These are phyloP conservation scores for Debaryomyces subglobosus DNA, from an alignment of 1,139 yeast genomes.

Conservation along the genomic window DNA sequence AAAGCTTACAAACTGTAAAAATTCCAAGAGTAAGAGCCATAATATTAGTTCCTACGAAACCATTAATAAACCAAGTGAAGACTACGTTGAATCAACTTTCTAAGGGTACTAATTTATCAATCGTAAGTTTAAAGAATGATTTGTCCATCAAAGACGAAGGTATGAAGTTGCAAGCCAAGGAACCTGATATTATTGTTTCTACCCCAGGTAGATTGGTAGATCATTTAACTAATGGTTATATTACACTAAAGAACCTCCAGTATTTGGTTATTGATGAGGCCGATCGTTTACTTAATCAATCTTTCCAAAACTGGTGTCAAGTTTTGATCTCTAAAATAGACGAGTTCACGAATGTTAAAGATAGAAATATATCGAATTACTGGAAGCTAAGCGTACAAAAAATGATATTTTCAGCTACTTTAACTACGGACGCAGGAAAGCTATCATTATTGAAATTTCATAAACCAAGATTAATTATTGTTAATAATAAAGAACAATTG, in stretches of 20 bases:
- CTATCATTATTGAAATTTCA: conserved; percentile 68
- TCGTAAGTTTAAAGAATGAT: conserved; percentile 61
- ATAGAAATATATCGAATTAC: conserved; percentile 25
- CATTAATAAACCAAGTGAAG: conserved; percentile 81
- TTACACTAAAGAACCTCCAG: conserved; percentile 53
- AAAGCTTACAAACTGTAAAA: conserved; percentile 59
- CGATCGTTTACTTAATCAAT: conserved; percentile 85
- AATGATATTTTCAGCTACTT: conserved; percentile 87
- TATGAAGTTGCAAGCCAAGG: conserved; percentile 40
- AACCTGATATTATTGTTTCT: conserved; percentile 78
- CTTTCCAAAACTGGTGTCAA: conserved; percentile 91
- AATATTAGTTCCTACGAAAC: conserved; percentile 86
- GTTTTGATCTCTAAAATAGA: conserved; percentile 59
- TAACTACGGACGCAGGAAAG: conserved; percentile 91
- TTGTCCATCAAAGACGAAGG: conserved; percentile 71
- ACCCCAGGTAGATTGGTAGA: conserved; percentile 97
- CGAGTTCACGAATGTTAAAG: conserved; percentile 15
- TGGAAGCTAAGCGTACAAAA: conserved; percentile 50
- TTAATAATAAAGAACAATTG: conserved; percentile 57
- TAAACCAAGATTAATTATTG: conserved; percentile 71
- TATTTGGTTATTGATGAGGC: conserved; percentile 93
- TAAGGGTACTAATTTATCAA: conserved; percentile 65
- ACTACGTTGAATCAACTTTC: conserved; percentile 61
- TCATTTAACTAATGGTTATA: conserved; percentile 54
- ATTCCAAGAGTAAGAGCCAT: conserved; percentile 80